phyloP scores from a whole-genome alignment of 768 basidiomycete genomes.

The Leccinellum rugosiceps region DNA sequence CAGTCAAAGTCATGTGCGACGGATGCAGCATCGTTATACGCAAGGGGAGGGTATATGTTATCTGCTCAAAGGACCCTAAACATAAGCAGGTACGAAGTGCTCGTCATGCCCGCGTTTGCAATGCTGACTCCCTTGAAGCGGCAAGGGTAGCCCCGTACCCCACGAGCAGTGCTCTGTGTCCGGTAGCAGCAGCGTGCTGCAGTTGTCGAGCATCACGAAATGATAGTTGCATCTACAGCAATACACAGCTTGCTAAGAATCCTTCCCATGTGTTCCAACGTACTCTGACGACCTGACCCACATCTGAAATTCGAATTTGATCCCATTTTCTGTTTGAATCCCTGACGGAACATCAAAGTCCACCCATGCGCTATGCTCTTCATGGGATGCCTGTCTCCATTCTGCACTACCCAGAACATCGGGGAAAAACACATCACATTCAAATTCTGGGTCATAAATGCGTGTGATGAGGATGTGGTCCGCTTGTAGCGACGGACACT shows the following conservation, averaged over 20 bases:
- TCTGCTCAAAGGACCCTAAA: slow-evolving; percentile 92
- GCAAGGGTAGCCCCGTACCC: slow-evolving; percentile 48
- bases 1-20: slow-evolving; percentile 93
- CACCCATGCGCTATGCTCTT: slow-evolving; percentile 70
- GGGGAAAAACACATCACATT: slow-evolving; percentile 87
- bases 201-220: neutral
- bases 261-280: neutral
- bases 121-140: slow-evolving; percentile 42
- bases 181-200: neutral
- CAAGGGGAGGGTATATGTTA: slow-evolving; percentile 88
- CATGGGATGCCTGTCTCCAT: slow-evolving; percentile 62
- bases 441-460: slow-evolving; percentile 69
- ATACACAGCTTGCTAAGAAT: slow-evolving; percentile 3
- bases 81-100: slow-evolving; percentile 81
- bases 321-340: slow-evolving; percentile 75
- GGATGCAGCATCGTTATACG: slow-evolving; percentile 86
- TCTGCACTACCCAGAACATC: slow-evolving; percentile 50
- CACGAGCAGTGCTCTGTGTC: neutral
- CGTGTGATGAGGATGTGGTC: slow-evolving; percentile 89
- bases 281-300: slow-evolving; percentile 57
- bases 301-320: slow-evolving; percentile 93
- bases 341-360: slow-evolving; percentile 77
- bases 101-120: neutral
- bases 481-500: slow-evolving; percentile 42
- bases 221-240: neutral